Conservation (phyloP, 2,329 filamentous ascomycete species). For the Aspergillus pseudonomiae region DNA sequence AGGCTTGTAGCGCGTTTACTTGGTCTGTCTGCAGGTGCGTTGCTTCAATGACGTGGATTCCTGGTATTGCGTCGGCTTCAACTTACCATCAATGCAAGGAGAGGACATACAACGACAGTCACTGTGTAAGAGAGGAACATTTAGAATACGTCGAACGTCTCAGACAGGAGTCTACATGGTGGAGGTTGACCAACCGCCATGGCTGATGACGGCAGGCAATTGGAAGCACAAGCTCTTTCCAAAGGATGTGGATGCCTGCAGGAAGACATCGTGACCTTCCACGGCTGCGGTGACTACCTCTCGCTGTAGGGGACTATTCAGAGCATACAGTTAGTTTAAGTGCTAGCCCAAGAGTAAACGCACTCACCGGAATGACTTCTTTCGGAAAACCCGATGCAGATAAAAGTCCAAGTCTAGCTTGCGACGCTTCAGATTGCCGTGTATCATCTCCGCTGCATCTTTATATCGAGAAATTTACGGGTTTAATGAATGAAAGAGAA, state of each 20-base stretch:
- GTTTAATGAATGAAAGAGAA: background rate
- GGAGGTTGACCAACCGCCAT: conserved; percentile 67
- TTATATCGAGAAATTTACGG: background rate
- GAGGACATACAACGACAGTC: conserved; percentile 85
- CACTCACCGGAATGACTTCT: conserved; percentile 69
- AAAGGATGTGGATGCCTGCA: conserved; percentile 76
- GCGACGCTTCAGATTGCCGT: conserved; percentile 27
- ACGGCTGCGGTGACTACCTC: conserved; percentile 85
- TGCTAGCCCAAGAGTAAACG: background rate
- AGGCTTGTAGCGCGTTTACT: conserved; percentile 74
- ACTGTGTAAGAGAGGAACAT: conserved; percentile 54
- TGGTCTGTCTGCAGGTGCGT: conserved; percentile 73
- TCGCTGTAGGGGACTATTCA: conserved; percentile 72
- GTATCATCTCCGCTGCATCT: conserved; percentile 35
- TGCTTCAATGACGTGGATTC: background rate
- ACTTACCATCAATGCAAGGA: conserved; percentile 82
- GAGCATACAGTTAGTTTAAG: background rate
- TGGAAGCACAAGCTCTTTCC: conserved; percentile 95
- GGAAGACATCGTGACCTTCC: conserved; percentile 84
- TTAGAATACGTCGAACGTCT: conserved; percentile 6
- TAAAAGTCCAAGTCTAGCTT: conserved; percentile 71
- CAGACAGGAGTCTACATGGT: conserved; percentile 11
- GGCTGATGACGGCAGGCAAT: conserved; percentile 82
- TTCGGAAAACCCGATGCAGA: conserved; percentile 72
- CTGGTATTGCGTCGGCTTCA: background rate